Conservation (phyloP, 169 alveolate genomes). For the Plasmodium gonderi region DNA sequence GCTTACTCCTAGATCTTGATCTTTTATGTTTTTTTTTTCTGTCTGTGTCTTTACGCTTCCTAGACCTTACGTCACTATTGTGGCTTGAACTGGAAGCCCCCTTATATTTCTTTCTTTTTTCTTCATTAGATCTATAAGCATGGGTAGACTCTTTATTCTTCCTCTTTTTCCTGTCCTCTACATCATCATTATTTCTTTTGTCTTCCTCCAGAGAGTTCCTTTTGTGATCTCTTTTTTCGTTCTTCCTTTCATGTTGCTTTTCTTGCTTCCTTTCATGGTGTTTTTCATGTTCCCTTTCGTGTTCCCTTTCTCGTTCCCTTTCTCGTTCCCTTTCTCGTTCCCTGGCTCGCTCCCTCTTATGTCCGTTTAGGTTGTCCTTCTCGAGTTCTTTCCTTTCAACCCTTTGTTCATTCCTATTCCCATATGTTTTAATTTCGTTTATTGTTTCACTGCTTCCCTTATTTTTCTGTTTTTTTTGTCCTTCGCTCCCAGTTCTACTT, state of each 20-base stretch:
- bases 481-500: not conserved
- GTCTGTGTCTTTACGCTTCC: slow-evolving; percentile 14
- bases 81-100: not conserved
- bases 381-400: not conserved
- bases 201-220: not conserved
- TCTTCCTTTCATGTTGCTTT: not conserved
- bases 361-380: not conserved
- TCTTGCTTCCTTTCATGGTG: not conserved
- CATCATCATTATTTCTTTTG: not conserved
- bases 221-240: not conserved
- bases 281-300: not conserved
- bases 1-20: slow-evolving; percentile 17
- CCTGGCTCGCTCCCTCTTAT: not conserved
- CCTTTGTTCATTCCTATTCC: not conserved
- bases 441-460: not conserved
- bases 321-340: not conserved
- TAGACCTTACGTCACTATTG: slow-evolving; percentile 30
- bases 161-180: not conserved
- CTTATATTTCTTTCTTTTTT: not conserved
- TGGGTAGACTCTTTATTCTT: not conserved
- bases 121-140: not conserved
- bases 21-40: slow-evolving; percentile 24
- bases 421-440: not conserved
- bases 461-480: no score
- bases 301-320: not conserved